A percentile compares a stretch with the other conserved stretches of the same genome.
phyloP scores from a whole-genome alignment of 495 filamentous ascomycete genomes.

The Aspergillus coremiiformis region DNA sequence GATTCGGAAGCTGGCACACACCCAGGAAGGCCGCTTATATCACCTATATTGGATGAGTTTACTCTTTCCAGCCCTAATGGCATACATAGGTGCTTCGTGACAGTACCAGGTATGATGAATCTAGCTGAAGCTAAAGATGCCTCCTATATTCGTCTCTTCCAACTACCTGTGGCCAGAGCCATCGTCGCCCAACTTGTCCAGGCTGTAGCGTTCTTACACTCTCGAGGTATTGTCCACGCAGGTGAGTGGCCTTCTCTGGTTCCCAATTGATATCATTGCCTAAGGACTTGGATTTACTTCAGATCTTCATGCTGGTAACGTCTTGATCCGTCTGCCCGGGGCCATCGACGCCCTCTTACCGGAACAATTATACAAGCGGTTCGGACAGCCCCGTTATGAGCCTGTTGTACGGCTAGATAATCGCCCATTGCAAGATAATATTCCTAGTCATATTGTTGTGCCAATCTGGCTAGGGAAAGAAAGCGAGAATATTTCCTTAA shows the following conservation, averaged over 20 bases:
- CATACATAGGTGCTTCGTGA: constrained; percentile 34
- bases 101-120: constrained; percentile 13
- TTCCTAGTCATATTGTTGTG: constrained; percentile 8
- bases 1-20: neutral
- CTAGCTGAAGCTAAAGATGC: constrained; percentile 19
- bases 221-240: constrained; percentile 23
- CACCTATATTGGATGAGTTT: constrained; percentile 28
- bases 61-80: constrained; percentile 34
- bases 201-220: constrained; percentile 21
- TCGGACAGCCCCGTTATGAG: constrained; percentile 5
- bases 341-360: constrained; percentile 3
- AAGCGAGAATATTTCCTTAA: constrained; percentile 6
- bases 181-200: constrained; percentile 31
- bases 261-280: too few relatives aligned
- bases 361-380: constrained; percentile 9
- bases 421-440: neutral
- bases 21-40: constrained; percentile 16
- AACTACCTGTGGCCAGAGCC: constrained; percentile 26
- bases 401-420: constrained; percentile 10
- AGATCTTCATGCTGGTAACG: constrained; percentile 7
- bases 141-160: constrained; percentile 19
- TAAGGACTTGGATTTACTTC: too few relatives aligned
- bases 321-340: neutral
- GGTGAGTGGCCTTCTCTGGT: constrained; percentile 2
- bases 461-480: constrained; percentile 16